Conservation (phyloP, 1,139 yeast genomes). For the Taphrina pruni region DNA sequence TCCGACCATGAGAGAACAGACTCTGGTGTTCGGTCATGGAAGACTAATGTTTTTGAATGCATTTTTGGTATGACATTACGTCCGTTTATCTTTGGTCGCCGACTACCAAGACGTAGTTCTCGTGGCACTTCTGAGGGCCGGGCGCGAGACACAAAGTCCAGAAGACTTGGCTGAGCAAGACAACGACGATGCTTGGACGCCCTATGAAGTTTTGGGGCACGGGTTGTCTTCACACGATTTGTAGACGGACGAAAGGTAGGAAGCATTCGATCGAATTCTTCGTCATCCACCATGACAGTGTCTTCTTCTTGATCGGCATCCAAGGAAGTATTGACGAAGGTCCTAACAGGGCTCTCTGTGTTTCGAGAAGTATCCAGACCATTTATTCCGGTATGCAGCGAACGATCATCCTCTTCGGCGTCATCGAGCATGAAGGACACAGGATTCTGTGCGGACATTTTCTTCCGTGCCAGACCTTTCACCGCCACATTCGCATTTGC, state of each 20-base stretch:
- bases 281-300: constrained; percentile 15
- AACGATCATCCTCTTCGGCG: neutral
- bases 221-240: neutral
- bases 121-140: constrained; percentile 1
- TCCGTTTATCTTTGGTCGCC: neutral
- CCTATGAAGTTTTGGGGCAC: too few relatives aligned
- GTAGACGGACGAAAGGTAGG: neutral
- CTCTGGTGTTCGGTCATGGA: neutral
- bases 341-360: too few relatives aligned
- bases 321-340: too few relatives aligned
- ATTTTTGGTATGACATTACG: neutral
- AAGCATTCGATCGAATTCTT: constrained; percentile 14
- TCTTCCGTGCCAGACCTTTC: constrained; percentile 5
- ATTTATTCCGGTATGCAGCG: neutral
- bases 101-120: constrained; percentile 14
- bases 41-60: neutral
- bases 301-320: neutral
- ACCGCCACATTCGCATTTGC: neutral
- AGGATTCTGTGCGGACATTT: neutral
- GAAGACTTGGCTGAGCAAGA: too few relatives aligned
- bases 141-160: too few relatives aligned
- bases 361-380: too few relatives aligned
- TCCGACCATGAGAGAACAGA: neutral
- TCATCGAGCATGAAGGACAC: neutral
- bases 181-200: too few relatives aligned